These are phyloP conservation scores for Trichoderma atroviride DNA, from an alignment of 2,329 filamentous ascomycete species.

Conservation along the genomic window DNA sequence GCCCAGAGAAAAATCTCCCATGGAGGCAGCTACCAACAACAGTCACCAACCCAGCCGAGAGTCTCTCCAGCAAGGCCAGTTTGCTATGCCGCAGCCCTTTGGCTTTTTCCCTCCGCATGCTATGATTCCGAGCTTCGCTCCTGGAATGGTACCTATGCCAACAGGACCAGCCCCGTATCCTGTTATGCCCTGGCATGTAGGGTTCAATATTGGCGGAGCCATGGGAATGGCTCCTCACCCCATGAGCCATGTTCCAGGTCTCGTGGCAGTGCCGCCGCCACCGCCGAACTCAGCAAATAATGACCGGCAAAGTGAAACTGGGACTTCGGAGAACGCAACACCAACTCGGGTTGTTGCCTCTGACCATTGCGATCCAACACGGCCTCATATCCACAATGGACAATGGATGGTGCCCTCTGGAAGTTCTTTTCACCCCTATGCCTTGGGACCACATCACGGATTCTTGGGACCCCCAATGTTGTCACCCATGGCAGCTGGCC, in stretches of 20 bases:
- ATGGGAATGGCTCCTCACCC: conserved; percentile 35
- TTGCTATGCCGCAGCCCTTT: conserved; percentile 29
- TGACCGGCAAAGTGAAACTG: conserved; percentile 39
- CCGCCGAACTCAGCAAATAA: conserved; percentile 34
- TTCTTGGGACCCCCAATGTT: conserved; percentile 36
- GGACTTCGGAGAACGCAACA: conserved; percentile 38
- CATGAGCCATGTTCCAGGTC: conserved; percentile 32
- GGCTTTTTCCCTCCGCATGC: conserved; percentile 34
- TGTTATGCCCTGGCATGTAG: conserved; percentile 48
- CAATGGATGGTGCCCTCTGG: conserved; percentile 46
- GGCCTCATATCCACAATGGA: conserved; percentile 50
- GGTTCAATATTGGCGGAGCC: conserved; percentile 39
- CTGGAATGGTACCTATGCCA: conserved; percentile 38
- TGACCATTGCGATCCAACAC: conserved; percentile 50
- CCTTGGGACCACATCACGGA: conserved; percentile 36
- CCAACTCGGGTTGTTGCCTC: conserved; percentile 43
- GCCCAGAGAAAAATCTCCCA: conserved; percentile 44
- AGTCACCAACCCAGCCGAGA: conserved; percentile 31
- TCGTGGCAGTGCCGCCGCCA: conserved; percentile 23
- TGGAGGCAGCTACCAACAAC: conserved; percentile 34
- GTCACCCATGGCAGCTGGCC: conserved; percentile 31
- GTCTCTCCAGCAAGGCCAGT: conserved; percentile 21
- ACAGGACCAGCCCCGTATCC: conserved; percentile 39
- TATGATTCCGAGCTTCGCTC: conserved; percentile 39
- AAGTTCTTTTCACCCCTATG: conserved; percentile 34